Percentiles rank a stretch among this genome's conserved stretches.
Conservation (phyloP, 2,329 filamentous ascomycete species). For the Neurospora sp. region DNA sequence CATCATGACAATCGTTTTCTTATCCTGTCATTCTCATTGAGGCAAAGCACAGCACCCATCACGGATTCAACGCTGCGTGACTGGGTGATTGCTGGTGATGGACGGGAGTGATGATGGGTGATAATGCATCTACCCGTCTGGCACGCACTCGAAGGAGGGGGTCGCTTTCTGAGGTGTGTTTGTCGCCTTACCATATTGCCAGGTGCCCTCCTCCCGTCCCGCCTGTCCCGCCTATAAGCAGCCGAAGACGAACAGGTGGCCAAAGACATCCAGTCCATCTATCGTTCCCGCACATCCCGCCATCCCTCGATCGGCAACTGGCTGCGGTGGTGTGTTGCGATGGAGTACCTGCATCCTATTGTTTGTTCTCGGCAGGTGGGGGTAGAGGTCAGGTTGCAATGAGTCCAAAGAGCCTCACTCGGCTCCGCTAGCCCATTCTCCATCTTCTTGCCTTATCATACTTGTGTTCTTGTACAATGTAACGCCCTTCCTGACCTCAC, state of each 20-base stretch:
- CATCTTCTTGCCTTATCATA: neutral
- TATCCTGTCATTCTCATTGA: neutral
- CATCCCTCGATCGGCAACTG: neutral
- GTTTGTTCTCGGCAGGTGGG: neutral
- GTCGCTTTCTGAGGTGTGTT: neutral
- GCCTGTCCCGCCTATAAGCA: neutral
- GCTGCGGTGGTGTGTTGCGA: neutral
- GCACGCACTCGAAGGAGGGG: neutral
- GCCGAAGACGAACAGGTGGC: neutral
- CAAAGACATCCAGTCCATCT: neutral
- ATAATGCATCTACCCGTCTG: neutral
- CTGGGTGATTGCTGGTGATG: neutral
- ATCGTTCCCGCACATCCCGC: neutral
- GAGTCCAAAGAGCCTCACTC: neutral
- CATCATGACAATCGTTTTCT: neutral
- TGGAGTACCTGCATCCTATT: neutral
- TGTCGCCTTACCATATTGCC: neutral
- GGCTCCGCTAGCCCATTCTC: neutral
- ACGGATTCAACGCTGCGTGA: neutral
- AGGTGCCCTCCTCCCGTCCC: neutral
- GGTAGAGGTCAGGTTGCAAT: neutral
- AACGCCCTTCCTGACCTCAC: neutral
- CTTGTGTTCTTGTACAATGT: neutral
- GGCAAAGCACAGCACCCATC: neutral
- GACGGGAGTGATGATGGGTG: neutral